Conservation (phyloP, 345 rosid species). For the Syzygium grande region DNA sequence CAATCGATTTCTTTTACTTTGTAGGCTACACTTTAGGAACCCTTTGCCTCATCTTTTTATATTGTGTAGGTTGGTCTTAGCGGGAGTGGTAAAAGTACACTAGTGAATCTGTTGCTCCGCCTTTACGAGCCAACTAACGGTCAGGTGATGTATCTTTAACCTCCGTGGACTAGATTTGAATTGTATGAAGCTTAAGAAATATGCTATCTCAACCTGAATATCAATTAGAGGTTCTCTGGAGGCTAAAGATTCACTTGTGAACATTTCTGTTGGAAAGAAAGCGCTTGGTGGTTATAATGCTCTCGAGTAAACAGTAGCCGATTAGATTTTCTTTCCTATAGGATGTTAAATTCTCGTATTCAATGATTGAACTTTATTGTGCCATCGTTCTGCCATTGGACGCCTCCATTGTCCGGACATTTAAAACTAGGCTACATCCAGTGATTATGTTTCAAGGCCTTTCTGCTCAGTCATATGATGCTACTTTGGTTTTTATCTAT, state of each 20-base stretch:
- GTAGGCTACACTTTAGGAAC: not conserved
- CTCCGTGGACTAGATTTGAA: not conserved
- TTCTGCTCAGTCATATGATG: not conserved
- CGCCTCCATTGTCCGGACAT: not conserved
- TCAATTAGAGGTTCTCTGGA: not conserved
- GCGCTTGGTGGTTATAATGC: not conserved
- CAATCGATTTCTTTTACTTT: not conserved
- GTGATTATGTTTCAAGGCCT: not conserved
- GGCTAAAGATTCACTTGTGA: not conserved
- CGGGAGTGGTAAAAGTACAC: conserved; percentile 96
- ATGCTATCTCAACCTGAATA: not conserved
- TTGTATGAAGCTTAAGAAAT: not conserved
- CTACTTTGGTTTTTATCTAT: not conserved
- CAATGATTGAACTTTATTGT: not conserved
- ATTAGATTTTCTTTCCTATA: not conserved
- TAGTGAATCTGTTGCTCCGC: conserved; percentile 81
- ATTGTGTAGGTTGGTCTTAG: conserved; percentile 85
- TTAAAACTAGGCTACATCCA: not conserved
- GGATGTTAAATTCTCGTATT: not conserved
- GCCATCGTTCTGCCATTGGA: not conserved
- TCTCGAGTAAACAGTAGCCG: not conserved
- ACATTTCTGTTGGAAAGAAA: not conserved
- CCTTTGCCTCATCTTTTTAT: conserved; percentile 2
- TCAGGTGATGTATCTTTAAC: conserved; percentile 42
- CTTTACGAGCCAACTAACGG: conserved; percentile 85